phyloP scores from a whole-genome alignment of 768 basidiomycete species.

The Lentinula boryana region DNA sequence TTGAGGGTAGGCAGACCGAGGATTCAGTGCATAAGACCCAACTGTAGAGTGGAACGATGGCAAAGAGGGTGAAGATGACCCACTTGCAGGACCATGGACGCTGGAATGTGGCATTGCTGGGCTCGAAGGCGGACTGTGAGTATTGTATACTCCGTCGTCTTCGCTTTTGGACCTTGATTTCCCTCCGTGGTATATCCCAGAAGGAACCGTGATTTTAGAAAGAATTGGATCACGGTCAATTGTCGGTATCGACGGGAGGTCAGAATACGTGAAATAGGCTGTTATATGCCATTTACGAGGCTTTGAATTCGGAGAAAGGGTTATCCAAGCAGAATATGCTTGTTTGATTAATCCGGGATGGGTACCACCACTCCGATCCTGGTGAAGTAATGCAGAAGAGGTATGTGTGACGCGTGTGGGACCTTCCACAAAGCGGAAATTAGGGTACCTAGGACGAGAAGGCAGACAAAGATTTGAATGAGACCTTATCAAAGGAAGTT shows the following conservation, averaged over 20 bases:
- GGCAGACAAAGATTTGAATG: not conserved
- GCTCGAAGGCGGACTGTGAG: not conserved
- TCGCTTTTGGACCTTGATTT: slow-evolving; percentile 36
- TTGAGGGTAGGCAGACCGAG: slow-evolving; percentile 22
- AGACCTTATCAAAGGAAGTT: not conserved
- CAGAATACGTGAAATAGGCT: slow-evolving; percentile 46
- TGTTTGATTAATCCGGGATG: slow-evolving; percentile 61
- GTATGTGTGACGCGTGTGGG: slow-evolving; percentile 41
- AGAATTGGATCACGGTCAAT: slow-evolving; percentile 39
- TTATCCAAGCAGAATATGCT: slow-evolving; percentile 65
- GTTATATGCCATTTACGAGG: slow-evolving; percentile 67
- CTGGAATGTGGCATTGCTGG: slow-evolving; percentile 6
- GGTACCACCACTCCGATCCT: slow-evolving; percentile 46
- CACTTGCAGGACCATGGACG: slow-evolving; percentile 4
- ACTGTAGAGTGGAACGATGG: slow-evolving; percentile 37
- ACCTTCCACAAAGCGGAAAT: slow-evolving; percentile 54
- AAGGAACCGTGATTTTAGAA: slow-evolving; percentile 37
- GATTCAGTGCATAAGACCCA: slow-evolving; percentile 19
- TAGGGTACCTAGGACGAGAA: slow-evolving; percentile 25
- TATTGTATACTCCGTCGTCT: slow-evolving; percentile 17
- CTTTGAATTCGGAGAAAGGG: slow-evolving; percentile 33
- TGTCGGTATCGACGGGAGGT: slow-evolving; percentile 39
- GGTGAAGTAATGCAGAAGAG: slow-evolving; percentile 52
- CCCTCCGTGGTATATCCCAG: slow-evolving; percentile 39
- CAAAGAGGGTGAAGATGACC: slow-evolving; percentile 17